Conservation (phyloP, 495 filamentous ascomycete species). For the Penicillium tannophilum region DNA sequence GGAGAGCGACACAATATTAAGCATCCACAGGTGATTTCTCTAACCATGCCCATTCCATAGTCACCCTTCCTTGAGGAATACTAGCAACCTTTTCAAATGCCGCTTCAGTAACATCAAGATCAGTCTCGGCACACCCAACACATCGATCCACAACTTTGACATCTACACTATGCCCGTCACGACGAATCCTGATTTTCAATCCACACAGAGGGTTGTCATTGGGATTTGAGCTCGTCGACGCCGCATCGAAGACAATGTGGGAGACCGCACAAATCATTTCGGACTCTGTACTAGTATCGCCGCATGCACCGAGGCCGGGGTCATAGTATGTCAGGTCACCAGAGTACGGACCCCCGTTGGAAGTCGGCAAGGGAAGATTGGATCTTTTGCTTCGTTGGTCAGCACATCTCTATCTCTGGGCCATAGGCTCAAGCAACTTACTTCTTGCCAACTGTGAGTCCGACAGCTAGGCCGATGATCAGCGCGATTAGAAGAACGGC, state of each 20-base stretch:
- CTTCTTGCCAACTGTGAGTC: constrained; percentile 40
- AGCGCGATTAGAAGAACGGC: constrained; percentile 47
- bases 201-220: constrained; percentile 75
- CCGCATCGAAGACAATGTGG: constrained; percentile 67
- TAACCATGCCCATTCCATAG: constrained; percentile 71
- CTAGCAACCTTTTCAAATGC: constrained; percentile 65
- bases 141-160: constrained; percentile 78
- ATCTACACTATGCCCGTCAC: constrained; percentile 59
- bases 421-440: neutral
- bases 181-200: constrained; percentile 56
- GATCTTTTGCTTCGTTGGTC: constrained; percentile 15
- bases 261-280: constrained; percentile 69
- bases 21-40: constrained; percentile 27
- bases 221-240: constrained; percentile 55
- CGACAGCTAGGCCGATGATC: constrained; percentile 58
- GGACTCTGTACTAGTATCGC: constrained; percentile 49
- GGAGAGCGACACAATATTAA: neutral
- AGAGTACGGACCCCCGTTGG: constrained; percentile 49
- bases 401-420: neutral
- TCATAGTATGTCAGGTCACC: constrained; percentile 75
- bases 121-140: constrained; percentile 60
- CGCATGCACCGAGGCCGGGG: constrained; percentile 72
- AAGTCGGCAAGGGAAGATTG: constrained; percentile 59
- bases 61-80: constrained; percentile 57
- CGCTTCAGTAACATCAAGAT: constrained; percentile 65